Evolutionary conservation across 352 stramenopile genomes (phyloP).

Genomic region (Globisporangium ultimum): DNA sequence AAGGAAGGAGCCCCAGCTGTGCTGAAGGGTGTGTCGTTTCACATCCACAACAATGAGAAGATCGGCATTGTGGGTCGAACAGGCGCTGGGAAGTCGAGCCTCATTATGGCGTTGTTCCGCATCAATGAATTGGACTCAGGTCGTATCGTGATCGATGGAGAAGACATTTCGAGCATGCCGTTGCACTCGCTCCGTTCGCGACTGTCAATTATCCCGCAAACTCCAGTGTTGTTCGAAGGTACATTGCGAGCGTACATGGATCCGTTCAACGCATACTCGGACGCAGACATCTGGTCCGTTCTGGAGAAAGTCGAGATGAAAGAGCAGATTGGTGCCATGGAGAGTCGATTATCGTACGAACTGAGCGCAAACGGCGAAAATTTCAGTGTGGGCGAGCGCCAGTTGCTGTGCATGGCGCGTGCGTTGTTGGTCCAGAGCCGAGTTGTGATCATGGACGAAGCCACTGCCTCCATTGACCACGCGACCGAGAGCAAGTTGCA

Average conservation of each 20-base stretch:
- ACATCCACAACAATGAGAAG: too few relatives aligned
- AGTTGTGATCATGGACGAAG: constrained; percentile 75
- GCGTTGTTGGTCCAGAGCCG: constrained; percentile 30
- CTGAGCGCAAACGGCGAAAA: neutral
- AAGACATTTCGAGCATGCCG: constrained; percentile 64
- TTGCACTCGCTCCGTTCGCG: constrained; percentile 64
- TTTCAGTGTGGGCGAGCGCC: constrained; percentile 44
- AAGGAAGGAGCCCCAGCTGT: constrained; percentile 15
- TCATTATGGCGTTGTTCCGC: too few relatives aligned
- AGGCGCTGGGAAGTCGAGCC: too few relatives aligned
- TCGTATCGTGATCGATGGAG: constrained; percentile 54
- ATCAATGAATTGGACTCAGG: constrained; percentile 65
- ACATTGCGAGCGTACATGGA: too few relatives aligned
- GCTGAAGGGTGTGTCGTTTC: too few relatives aligned
- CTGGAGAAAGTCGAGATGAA: too few relatives aligned
- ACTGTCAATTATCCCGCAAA: constrained; percentile 20
- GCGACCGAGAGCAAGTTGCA: constrained; percentile 63
- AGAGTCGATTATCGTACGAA: too few relatives aligned
- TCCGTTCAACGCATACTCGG: too few relatives aligned
- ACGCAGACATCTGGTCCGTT: too few relatives aligned
- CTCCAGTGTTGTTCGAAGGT: too few relatives aligned
- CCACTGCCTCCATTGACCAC: constrained; percentile 69
- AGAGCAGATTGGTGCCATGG: too few relatives aligned
- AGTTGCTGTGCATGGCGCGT: too few relatives aligned
- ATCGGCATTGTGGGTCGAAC: constrained; percentile 55